Evolutionary conservation across 352 stramenopile genomes (phyloP), one percentile per base, ranked within the genome.

Genomic region (Phytophthora macrochlamydospora): DNA sequence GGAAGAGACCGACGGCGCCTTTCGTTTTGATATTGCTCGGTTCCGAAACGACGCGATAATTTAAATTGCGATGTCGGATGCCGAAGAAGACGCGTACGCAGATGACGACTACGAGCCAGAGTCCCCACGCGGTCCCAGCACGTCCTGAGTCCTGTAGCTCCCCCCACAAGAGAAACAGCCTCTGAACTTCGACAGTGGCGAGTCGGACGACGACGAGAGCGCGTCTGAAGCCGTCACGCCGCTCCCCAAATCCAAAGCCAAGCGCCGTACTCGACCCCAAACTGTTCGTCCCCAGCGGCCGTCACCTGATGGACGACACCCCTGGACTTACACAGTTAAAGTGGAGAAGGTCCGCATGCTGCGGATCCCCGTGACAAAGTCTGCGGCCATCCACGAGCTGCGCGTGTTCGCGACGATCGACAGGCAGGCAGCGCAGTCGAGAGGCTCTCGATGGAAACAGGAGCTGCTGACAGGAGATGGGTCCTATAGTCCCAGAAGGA

Each of bases 361-460:
- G 31, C 73, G 76, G 18, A 72, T 91, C 32, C 80, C 83, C 8
- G 52, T 85, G 7, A 37, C 33, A 2, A 56, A 71, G 43, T 76
- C 73, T 1, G 33, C 49, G n/a, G 52, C 48, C 9, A 78, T 91
- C 29, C 75, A 71, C 13, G 78, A 90, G 43, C 62, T 91, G n/a
- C 69, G 79, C 4, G 73, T 91, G 33, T 91, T 90, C 61, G 77
- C 75, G 0, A 67, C 62, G 28, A 45, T 91, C 3, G 79, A 87
- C 64, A 86, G 82, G 51, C 79, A 84, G 53, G 59, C 77, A 24
- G 65, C 66, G 40, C 83, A 91, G 56, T 84, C 81, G 2, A 74
- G 62, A 18, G 79, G 79, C 0, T 88, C 83, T 0, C 64, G 52
- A 3, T 90, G 83, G 83, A 87, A 82, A 51, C 69, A 81, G 28